Conservation (phyloP, 768 basidiomycete genomes). For the Mycena rebaudengoi region DNA sequence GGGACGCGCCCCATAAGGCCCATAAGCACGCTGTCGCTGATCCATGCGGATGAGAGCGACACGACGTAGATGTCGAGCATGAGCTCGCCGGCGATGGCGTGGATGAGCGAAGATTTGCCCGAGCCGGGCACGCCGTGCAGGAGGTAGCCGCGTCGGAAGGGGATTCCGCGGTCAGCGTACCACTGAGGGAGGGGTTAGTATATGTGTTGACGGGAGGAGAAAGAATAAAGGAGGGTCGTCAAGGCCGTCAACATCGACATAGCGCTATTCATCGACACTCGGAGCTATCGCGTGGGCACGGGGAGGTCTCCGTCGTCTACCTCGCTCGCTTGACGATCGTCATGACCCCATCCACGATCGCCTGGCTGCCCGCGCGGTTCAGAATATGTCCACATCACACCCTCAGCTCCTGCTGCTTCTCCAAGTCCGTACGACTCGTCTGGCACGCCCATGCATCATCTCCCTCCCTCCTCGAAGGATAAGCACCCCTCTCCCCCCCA, state of each 20-base stretch:
- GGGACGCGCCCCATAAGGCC: slow-evolving; percentile 90
- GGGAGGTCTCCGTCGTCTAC: too few relatives aligned
- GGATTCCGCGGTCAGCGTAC: slow-evolving; percentile 94
- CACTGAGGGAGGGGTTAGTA: slow-evolving; percentile 54
- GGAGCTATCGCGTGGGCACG: too few relatives aligned
- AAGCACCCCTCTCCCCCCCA: background rate
- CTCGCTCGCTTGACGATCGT: too few relatives aligned
- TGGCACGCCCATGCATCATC: too few relatives aligned
- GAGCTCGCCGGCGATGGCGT: slow-evolving; percentile 87
- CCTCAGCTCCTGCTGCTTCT: too few relatives aligned
- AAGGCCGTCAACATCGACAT: background rate
- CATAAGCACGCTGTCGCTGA: slow-evolving; percentile 86
- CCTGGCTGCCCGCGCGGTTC: too few relatives aligned
- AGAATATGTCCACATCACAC: too few relatives aligned
- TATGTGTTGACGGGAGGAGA: background rate
- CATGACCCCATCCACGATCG: too few relatives aligned
- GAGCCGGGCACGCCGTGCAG: slow-evolving; percentile 87
- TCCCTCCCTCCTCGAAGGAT: background rate
- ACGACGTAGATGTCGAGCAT: slow-evolving; percentile 93
- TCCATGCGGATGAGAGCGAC: slow-evolving; percentile 86
- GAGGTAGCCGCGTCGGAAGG: slow-evolving; percentile 89
- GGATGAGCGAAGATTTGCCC: slow-evolving; percentile 88
- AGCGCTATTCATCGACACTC: too few relatives aligned
- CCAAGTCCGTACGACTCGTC: too few relatives aligned
- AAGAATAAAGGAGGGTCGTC: slow-evolving; percentile 1